A percentile compares a stretch with the other conserved stretches of the same genome.
Conservation (phyloP, 768 basidiomycete genomes). For the Auriculariales sp. region DNA sequence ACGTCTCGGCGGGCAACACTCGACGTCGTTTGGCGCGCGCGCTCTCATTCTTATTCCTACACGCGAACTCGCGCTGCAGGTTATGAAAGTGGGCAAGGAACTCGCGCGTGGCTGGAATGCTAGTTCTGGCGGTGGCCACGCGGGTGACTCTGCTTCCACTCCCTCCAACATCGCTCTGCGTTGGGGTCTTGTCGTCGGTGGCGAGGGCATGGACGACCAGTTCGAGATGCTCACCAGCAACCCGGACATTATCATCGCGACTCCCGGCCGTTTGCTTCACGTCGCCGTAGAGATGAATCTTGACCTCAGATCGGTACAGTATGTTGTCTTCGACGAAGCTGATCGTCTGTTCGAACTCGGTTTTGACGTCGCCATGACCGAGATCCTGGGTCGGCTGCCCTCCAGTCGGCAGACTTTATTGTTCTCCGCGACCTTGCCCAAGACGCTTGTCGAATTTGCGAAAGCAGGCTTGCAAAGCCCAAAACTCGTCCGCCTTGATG, state of each 20-base stretch:
- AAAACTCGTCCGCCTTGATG: conserved; percentile 89
- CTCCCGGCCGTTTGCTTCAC: conserved; percentile 94
- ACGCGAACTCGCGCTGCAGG: conserved; percentile 86
- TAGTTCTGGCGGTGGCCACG: conserved; percentile 39
- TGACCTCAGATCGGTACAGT: conserved; percentile 75
- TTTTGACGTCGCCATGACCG: conserved; percentile 81
- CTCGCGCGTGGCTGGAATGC: conserved; percentile 69
- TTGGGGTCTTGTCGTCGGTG: conserved; percentile 93
- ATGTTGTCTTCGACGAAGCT: conserved; percentile 93
- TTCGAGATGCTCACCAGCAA: conserved; percentile 90
- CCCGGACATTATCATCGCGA: conserved; percentile 94
- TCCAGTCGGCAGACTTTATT: conserved; percentile 78
- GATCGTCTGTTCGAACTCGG: conserved; percentile 98
- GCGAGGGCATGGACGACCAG: conserved; percentile 89
- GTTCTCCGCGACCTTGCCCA: conserved; percentile 93
- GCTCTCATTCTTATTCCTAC: conserved; percentile 84
- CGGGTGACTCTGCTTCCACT: conserved; percentile 49
- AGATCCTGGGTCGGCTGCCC: conserved; percentile 84
- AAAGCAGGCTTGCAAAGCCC: conserved; percentile 91
- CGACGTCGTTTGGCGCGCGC: conserved; percentile 66
- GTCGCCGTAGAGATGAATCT: conserved; percentile 93
- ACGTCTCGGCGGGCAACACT: conserved; percentile 68
- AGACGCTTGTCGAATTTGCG: conserved; percentile 94
- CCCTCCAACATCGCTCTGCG: conserved; percentile 46
- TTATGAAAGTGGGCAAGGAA: conserved; percentile 89